Conservation (phyloP, 805 yeast genomes). For the Blastobotrys mokoenaii region DNA sequence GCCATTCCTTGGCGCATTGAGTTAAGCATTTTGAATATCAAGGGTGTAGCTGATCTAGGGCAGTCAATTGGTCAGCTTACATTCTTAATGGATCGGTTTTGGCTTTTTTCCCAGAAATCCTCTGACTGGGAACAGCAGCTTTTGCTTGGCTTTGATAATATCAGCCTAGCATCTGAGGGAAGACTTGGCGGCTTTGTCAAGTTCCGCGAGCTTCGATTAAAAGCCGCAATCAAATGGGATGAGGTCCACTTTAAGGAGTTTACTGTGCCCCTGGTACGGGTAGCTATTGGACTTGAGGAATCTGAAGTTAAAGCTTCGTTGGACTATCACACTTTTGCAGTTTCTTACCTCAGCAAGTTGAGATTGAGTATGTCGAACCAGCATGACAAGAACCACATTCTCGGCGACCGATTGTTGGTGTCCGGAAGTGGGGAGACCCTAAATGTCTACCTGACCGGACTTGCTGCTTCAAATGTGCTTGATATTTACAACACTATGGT, state of each 20-base stretch:
- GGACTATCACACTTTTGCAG: slow-evolving; percentile 79
- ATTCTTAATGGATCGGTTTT: slow-evolving; percentile 47
- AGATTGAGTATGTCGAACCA: slow-evolving; percentile 61
- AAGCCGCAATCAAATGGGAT: slow-evolving; percentile 69
- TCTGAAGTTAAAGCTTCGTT: slow-evolving; percentile 58
- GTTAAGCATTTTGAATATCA: slow-evolving; percentile 43
- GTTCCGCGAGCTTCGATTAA: slow-evolving; percentile 41
- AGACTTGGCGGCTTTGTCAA: slow-evolving; percentile 67
- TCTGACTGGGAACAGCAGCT: slow-evolving; percentile 65
- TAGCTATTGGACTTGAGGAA: slow-evolving; percentile 47
- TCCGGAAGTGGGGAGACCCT: slow-evolving; percentile 52
- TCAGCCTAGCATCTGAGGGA: slow-evolving; percentile 56
- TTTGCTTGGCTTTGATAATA: slow-evolving; percentile 46
- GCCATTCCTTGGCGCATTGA: slow-evolving; percentile 72
- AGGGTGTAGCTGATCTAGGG: slow-evolving; percentile 66
- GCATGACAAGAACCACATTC: slow-evolving; percentile 35
- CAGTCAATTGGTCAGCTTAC: slow-evolving; percentile 66
- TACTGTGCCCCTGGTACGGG: slow-evolving; percentile 58
- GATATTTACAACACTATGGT: slow-evolving; percentile 67
- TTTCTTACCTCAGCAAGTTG: slow-evolving; percentile 43
- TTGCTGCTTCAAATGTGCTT: slow-evolving; percentile 74
- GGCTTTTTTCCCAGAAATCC: slow-evolving; percentile 63
- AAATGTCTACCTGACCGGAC: slow-evolving; percentile 64
- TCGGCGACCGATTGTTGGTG: slow-evolving; percentile 22
- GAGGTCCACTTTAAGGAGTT: slow-evolving; percentile 31